These are phyloP conservation scores for Penicillium verhagenii DNA, from an alignment of 495 filamentous ascomycete genomes.

Conservation along the genomic window DNA sequence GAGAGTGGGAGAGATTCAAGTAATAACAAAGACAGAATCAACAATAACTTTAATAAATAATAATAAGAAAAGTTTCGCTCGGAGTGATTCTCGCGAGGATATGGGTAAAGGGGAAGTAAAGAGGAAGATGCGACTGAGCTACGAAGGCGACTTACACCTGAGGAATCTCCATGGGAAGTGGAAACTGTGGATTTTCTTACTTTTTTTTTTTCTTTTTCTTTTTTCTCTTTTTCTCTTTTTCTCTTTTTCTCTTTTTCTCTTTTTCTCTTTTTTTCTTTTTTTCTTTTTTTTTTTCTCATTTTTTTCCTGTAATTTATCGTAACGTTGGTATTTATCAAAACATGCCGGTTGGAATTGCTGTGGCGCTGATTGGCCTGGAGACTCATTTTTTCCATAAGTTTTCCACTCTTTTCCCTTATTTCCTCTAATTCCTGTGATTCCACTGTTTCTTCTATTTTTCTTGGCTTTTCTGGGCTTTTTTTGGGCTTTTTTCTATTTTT, in stretches of 20 bases:
- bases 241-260: slow-evolving; percentile 4
- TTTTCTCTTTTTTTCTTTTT: slow-evolving; percentile 5
- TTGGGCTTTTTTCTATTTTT: slow-evolving; percentile 2
- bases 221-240: slow-evolving; percentile 5
- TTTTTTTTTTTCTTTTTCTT: slow-evolving; percentile 25
- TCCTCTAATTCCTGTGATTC: too few species aligned
- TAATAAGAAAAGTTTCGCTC: slow-evolving; percentile 13
- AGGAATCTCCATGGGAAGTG: slow-evolving; percentile 25
- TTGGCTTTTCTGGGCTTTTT: too few species aligned
- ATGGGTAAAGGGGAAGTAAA: slow-evolving; percentile 9
- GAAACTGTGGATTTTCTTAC: slow-evolving; percentile 14
- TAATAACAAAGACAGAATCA: slow-evolving; percentile 7
- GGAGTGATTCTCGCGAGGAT: slow-evolving; percentile 9
- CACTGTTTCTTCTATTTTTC: too few species aligned
- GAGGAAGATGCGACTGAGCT: slow-evolving; percentile 23
- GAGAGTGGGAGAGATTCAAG: slow-evolving; percentile 8
- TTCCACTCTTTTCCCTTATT: too few species aligned
- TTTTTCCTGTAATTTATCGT: slow-evolving; percentile 3
- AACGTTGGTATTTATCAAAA: background rate
- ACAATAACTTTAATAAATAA: slow-evolving; percentile 21
- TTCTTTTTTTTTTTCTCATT: background rate
- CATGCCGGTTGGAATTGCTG: background rate
- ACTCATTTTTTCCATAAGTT: background rate
- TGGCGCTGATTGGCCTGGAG: slow-evolving; percentile 9
- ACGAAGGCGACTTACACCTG: slow-evolving; percentile 21